Base-by-base conservation (phyloP, 345 rosid species). In the Murraya koenigii region DNA sequence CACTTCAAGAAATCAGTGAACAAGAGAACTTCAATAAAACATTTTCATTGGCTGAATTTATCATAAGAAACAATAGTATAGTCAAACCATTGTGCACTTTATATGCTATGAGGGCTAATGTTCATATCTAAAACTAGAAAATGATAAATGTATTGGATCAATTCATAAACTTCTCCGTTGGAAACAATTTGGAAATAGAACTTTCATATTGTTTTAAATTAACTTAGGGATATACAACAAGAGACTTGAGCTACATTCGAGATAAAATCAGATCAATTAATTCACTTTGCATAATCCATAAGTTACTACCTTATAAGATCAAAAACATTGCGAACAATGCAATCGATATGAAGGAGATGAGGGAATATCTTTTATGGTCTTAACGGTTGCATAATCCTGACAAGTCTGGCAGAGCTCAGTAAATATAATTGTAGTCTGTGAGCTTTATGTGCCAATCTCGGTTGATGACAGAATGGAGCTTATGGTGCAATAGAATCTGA, bases 191-290 rank as follows among this genome's bases (percentile, higher is more conserved):
- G 49, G 49, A 41, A 11, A 41, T 41, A 3, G 49, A 3, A 44
- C 49, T 44, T 44, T 13, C 5, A 44, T 11, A 3, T 44, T 13
- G 49, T 44, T 44, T 44, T 13, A 44, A 13, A 44, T 44, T 13
- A 44, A 13, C 49, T 44, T 44, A 44, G 49, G 56, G 22, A 52
- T 15, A 5, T 52, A 52, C 56, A 49, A 17, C 55, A 52, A 52
- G 56, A 20, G 47, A 71, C n/a, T 13, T 4, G 3, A 59, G 60
- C 54, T 25, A 38, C 8, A 72, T 25, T 36, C 6, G 11, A 3
- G 44, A 38, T 55, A 33, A 69, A 72, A 56, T 56, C n/a, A 72
- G 33, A 72, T 23, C 75, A 72, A 35, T 35, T 11, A 35, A 58
- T 62, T 61, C 28, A 41, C 11, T 62, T 59, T 20, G 4, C 56